Base-by-base conservation (phyloP, 495 filamentous ascomycete species). In the Oidiodendron maius region DNA sequence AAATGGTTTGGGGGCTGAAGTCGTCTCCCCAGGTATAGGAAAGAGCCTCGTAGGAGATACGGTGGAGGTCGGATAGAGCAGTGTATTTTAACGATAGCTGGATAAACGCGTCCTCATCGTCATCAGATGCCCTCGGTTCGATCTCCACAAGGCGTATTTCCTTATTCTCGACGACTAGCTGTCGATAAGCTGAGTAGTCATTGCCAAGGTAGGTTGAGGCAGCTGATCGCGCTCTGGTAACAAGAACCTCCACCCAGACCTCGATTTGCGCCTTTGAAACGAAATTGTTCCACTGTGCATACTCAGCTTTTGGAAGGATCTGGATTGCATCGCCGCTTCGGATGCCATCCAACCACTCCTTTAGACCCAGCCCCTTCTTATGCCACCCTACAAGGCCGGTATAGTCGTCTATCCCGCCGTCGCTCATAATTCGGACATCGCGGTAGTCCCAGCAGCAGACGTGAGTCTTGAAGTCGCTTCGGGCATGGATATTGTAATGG, bases 401-500 rank as follows among this genome's bases (percentile, higher is more conserved):
- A n/a, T n/a, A n/a, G n/a, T n/a, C n/a, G n/a, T n/a, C n/a, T n/a
- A n/a, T n/a, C n/a, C n/a, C n/a, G n/a, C n/a, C n/a, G n/a, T n/a
- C n/a, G n/a, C n/a, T n/a, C n/a, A n/a, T n/a, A n/a, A n/a, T n/a
- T n/a, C n/a, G n/a, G n/a, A n/a, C 5, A 25, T 46, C 37, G 23
- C 38, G 3, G 13, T 21, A n/a, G 21, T 53, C 39, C 53, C 50
- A 56, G 4, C 43, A 48, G 34, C 52, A 39, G 11, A 23, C 48
- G 35, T 56, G 53, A 18, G 41, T 44, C 28, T 34, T 50, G 12
- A 45, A 12, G 18, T 16, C 17, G 13, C n/a, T 8, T 6, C 20
- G 24, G n/a, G 53, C 53, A 18, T 38, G 28, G 0, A 53, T 25
- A 26, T 56, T 56, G 1, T 44, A 38, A 20, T 56, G 50, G n/a